These are phyloP conservation scores for Quercus lobata DNA, from an alignment of 331 rosid species.

Conservation along the genomic window DNA sequence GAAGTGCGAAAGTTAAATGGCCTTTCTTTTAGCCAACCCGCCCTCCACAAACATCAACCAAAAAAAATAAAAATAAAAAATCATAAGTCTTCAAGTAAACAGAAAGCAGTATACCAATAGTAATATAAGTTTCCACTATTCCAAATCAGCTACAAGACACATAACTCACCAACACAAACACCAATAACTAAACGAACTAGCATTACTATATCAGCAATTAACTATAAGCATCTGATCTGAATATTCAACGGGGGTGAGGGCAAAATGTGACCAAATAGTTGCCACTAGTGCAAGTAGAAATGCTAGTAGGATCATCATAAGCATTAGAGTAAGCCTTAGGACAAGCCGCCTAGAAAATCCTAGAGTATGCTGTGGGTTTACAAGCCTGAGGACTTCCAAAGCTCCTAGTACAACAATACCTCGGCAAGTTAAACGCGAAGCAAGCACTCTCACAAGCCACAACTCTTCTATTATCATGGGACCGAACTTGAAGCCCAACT, in stretches of 20 bases:
- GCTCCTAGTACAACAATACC: constrained; percentile 80
- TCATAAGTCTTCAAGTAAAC: too few relatives aligned
- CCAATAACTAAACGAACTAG: too few relatives aligned
- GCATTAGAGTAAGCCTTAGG: constrained; percentile 85
- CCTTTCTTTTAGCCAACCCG: too few relatives aligned
- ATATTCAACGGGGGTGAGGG: constrained; percentile 43
- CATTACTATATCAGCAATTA: too few relatives aligned
- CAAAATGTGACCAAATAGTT: constrained; percentile 76
- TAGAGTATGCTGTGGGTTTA: constrained; percentile 78
- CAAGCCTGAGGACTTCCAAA: constrained; percentile 82
- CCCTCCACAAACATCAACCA: too few relatives aligned
- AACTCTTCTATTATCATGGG: constrained; percentile 51
- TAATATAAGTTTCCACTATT: too few relatives aligned
- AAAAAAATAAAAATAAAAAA: too few relatives aligned
- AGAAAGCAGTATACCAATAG: too few relatives aligned
- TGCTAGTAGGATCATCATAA: constrained; percentile 93
- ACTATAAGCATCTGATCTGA: too few relatives aligned
- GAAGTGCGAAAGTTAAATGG: too few relatives aligned
- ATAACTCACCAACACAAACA: neutral
- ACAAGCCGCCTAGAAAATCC: constrained; percentile 80
- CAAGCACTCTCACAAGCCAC: constrained; percentile 93
- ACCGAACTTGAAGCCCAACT: constrained; percentile 72
- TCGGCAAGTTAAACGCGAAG: constrained; percentile 67
- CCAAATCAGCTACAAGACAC: too few relatives aligned
- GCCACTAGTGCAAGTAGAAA: constrained; percentile 72